These are phyloP conservation scores for Metschnikowia koreensis DNA, from an alignment of 805 yeast genomes.

Conservation along the genomic window DNA sequence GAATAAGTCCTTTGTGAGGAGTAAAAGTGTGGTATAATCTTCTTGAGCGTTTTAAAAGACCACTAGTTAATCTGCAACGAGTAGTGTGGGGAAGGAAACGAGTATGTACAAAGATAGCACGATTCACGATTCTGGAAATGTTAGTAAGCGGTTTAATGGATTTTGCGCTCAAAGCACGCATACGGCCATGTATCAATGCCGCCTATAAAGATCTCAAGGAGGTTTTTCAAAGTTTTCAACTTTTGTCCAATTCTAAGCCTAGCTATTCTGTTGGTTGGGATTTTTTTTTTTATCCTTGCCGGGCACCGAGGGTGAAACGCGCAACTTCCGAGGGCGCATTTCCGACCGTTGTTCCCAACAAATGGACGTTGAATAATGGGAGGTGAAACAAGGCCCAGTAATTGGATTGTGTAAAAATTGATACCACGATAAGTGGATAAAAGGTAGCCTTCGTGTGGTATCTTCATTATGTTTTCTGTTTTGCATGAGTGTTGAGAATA, in stretches of 20 bases:
- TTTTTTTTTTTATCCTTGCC: background rate
- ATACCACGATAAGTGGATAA: background rate
- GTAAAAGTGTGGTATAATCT: background rate
- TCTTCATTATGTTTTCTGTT: background rate
- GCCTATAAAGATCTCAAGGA: background rate
- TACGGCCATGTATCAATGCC: constrained; percentile 1
- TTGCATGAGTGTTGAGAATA: background rate
- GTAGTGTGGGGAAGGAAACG: constrained; percentile 8
- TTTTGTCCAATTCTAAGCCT: background rate
- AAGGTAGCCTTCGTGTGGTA: background rate
- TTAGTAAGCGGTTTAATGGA: constrained; percentile 4
- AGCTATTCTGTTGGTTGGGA: background rate
- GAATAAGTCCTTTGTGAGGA: background rate
- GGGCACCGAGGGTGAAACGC: constrained; percentile 9
- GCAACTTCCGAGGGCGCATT: constrained; percentile 10
- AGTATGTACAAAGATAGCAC: constrained; percentile 8
- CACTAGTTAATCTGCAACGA: constrained; percentile 7
- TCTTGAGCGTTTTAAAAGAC: background rate
- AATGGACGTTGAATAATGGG: background rate
- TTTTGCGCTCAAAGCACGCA: constrained; percentile 10
- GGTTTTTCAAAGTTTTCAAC: background rate
- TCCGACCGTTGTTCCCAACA: constrained; percentile 7
- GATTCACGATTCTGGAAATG: constrained; percentile 8
- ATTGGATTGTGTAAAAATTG: too few species aligned
- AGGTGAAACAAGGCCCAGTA: background rate